phyloP scores from a whole-genome alignment of 2,329 filamentous ascomycete genomes.

The Massarina eburnea region DNA sequence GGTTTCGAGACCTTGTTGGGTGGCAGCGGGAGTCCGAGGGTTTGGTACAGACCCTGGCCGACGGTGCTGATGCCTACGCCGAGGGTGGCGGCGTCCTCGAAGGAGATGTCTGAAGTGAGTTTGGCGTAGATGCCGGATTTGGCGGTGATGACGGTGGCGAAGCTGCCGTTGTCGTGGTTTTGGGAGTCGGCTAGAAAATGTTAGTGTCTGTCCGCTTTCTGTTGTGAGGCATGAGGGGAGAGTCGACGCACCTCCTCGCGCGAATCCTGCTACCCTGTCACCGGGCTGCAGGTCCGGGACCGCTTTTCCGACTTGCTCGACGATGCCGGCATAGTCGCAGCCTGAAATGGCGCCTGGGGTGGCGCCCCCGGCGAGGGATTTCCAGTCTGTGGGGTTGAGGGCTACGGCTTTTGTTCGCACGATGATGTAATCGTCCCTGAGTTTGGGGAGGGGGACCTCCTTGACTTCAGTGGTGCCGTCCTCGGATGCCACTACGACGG shows the following conservation, averaged over 20 bases:
- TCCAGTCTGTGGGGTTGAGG: constrained; percentile 62
- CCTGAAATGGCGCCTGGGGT: constrained; percentile 52
- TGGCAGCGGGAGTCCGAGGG: constrained; percentile 46
- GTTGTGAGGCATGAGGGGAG: not conserved
- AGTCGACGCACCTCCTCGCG: constrained; percentile 49
- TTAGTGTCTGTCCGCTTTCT: constrained; percentile 1
- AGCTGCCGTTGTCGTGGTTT: constrained; percentile 54
- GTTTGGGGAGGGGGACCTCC: constrained; percentile 31
- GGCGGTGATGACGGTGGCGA: constrained; percentile 56
- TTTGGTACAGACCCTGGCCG: constrained; percentile 52
- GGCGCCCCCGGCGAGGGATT: constrained; percentile 25
- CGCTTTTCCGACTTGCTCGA: constrained; percentile 53
- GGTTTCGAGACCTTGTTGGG: constrained; percentile 46
- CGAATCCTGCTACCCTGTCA: constrained; percentile 56
- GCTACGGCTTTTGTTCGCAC: constrained; percentile 57
- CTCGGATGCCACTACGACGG: constrained; percentile 30
- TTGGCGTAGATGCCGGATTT: constrained; percentile 54
- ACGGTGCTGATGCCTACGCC: constrained; percentile 56
- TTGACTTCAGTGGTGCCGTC: constrained; percentile 23
- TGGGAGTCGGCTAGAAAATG: constrained; percentile 19
- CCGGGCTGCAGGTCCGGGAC: constrained; percentile 53
- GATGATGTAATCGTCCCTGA: constrained; percentile 49
- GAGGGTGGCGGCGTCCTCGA: constrained; percentile 57
- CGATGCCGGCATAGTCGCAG: constrained; percentile 57
- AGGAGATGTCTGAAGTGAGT: constrained; percentile 51